These are phyloP conservation scores for Phialophora macrospora DNA, from an alignment of 2,329 filamentous ascomycete species.

Conservation along the genomic window DNA sequence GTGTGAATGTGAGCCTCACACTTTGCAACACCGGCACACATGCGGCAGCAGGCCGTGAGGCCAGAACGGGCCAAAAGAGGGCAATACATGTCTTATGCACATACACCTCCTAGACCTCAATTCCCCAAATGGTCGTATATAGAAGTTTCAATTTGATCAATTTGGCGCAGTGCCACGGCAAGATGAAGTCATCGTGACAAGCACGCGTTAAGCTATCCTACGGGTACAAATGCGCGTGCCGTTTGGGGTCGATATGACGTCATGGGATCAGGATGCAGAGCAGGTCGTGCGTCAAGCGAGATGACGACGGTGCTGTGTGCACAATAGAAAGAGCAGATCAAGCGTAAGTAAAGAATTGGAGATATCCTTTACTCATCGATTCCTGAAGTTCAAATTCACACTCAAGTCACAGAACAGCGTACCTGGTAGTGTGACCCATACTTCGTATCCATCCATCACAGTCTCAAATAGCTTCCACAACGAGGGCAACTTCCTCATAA, in stretches of 20 bases:
- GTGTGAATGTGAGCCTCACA: neutral
- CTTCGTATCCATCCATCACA: neutral
- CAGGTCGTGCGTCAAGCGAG: neutral
- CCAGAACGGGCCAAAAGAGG: too few relatives aligned
- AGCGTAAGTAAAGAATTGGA: neutral
- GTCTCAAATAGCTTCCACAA: neutral
- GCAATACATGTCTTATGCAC: too few relatives aligned
- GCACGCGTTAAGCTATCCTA: too few relatives aligned
- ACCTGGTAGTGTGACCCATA: neutral
- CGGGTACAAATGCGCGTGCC: too few relatives aligned
- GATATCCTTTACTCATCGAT: neutral
- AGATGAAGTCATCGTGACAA: too few relatives aligned
- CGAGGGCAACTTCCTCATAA: neutral
- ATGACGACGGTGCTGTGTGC: slow-evolving; percentile 1
- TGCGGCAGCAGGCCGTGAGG: too few relatives aligned
- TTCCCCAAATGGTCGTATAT: too few relatives aligned
- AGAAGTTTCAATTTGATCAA: too few relatives aligned
- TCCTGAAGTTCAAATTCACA: neutral
- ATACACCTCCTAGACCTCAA: too few relatives aligned
- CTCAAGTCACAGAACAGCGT: neutral
- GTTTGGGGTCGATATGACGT: neutral
- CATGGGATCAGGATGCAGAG: neutral
- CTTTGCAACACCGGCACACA: too few relatives aligned
- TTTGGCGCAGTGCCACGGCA: too few relatives aligned
- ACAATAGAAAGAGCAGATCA: neutral